Base-by-base conservation (phyloP, 495 filamentous ascomycete genomes). In the Neurospora sp. region DNA sequence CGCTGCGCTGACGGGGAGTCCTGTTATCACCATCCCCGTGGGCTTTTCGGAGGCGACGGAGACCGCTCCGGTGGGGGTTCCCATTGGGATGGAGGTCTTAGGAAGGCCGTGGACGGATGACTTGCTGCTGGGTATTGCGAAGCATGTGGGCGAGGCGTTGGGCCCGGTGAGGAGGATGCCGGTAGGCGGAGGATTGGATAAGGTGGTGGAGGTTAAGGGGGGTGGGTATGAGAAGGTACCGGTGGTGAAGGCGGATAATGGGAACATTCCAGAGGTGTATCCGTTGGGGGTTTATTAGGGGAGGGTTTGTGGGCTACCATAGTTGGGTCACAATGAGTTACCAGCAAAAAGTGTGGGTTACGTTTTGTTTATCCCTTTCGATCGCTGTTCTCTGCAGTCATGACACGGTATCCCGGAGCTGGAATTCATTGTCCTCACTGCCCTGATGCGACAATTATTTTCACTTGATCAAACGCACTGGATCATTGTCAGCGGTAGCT, bases 1-100 rank as follows among this genome's bases (percentile, higher is more conserved):
- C 6, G 90, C 89, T 4, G 90, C 89, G 5, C 76, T 92, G 74
- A 90, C 89, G 5, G 90, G 89, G 8, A 78, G 76, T n/a, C 90
- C 90, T 5, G 90, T 90, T 35, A 83, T 92, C 37, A 88, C 86
- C 71, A 81, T 92, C 10, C 90, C 90, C 5, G 79, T 78, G 6
- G 82, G 82, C 1, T 83, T 82, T 39, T 87, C 85, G 0, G 74
- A 83, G 0, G 72, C 81, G 1, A 85, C 80, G 4, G 72, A 74
- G 1, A 80, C 86, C 39, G 88, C 90, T 20, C 84, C 83, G 0
- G 69, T 80, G 8, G 90, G 90, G 16, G 81, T 91, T 4, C 90
- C 90, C 1, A 83, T 92, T 62, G 90, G 90, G 3, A 84, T 91
- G 82, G 90, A 92, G 81, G 85, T 92, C 71, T 79, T 92, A 74